A percentile compares a stretch with the other conserved stretches of the same genome.
phyloP scores from a whole-genome alignment of 805 yeast species.

The Metahyphopichia silvanorum region DNA sequence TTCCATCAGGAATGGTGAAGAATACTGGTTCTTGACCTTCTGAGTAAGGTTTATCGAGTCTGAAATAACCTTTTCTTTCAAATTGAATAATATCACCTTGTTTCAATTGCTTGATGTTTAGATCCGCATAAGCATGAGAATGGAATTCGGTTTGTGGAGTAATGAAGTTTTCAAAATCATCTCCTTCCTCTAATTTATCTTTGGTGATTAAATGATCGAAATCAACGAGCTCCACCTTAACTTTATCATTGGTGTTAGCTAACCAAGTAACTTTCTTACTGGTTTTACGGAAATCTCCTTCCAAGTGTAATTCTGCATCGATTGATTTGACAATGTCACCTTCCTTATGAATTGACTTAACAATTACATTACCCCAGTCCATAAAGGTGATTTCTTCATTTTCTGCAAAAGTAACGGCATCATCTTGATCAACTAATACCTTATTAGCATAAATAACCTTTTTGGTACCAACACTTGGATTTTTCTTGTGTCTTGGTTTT shows the following conservation, averaged over 20 bases:
- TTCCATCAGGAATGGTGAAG: conserved; percentile 96
- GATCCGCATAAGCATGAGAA: conserved; percentile 73
- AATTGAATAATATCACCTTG: conserved; percentile 89
- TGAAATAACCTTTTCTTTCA: conserved; percentile 95
- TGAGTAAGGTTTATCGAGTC: conserved; percentile 60
- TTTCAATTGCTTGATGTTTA: conserved; percentile 71
- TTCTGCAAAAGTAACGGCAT: conserved; percentile 62
- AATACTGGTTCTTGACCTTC: conserved; percentile 68
- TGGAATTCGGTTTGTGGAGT: conserved; percentile 87
- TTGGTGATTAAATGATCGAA: conserved; percentile 94
- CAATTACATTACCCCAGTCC: conserved; percentile 97
- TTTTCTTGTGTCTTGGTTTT: conserved; percentile 93
- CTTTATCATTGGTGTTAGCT: conserved; percentile 73
- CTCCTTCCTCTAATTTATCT: conserved; percentile 93
- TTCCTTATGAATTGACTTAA: conserved; percentile 65
- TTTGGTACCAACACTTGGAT: conserved; percentile 85
- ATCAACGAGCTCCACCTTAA: conserved; percentile 76
- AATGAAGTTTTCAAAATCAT: conserved; percentile 86
- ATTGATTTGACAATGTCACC: conserved; percentile 58
- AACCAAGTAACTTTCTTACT: conserved; percentile 94
- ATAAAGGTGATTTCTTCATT: conserved; percentile 94
- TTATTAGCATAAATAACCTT: conserved; percentile 63
- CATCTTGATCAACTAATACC: conserved; percentile 81
- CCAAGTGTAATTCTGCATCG: conserved; percentile 79
- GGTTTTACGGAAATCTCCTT: conserved; percentile 96